Evolutionary conservation across 306 rosid species (phyloP).

Genomic region (Dalbergia cultrata): DNA sequence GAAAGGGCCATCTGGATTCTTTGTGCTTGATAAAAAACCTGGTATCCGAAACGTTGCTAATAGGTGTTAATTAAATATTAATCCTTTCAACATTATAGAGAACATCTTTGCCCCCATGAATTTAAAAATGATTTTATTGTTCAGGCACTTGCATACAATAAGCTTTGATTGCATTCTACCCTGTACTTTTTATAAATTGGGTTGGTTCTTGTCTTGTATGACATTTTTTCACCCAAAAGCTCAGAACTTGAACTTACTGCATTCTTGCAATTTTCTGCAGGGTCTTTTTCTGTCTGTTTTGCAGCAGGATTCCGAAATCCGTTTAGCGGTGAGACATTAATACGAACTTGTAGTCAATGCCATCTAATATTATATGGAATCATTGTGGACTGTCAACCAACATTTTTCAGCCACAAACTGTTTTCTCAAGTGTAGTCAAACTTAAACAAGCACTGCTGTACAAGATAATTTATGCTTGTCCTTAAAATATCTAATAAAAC

Average conservation of each 20-base stretch:
- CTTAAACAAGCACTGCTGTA: background rate
- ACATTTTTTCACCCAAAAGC: constrained; percentile 23
- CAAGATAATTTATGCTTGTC: background rate
- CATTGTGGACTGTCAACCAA: background rate
- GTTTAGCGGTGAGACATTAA: constrained; percentile 77
- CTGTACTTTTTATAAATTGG: background rate
- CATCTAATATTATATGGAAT: background rate
- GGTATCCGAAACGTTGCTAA: background rate
- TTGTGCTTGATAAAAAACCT: constrained; percentile 11
- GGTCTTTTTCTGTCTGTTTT: constrained; percentile 79
- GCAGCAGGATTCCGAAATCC: constrained; percentile 83
- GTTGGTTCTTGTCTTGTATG: constrained; percentile 27
- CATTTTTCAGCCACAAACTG: background rate
- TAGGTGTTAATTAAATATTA: constrained; percentile 23
- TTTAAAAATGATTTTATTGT: constrained; percentile 3
- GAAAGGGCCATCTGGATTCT: constrained; percentile 12
- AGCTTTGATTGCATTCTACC: constrained; percentile 4
- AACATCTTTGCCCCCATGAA: constrained; percentile 4
- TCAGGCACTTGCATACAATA: background rate
- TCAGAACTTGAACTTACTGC: constrained; percentile 40
- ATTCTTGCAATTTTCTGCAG: constrained; percentile 60
- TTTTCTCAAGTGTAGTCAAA: background rate
- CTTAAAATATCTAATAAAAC: constrained; percentile 5
- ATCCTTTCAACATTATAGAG: background rate
- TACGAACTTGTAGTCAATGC: constrained; percentile 11